Percentiles rank a stretch among this genome's conserved stretches.
Conservation (phyloP, 345 rosid genomes). For the Euphorbia pulcherrima region DNA sequence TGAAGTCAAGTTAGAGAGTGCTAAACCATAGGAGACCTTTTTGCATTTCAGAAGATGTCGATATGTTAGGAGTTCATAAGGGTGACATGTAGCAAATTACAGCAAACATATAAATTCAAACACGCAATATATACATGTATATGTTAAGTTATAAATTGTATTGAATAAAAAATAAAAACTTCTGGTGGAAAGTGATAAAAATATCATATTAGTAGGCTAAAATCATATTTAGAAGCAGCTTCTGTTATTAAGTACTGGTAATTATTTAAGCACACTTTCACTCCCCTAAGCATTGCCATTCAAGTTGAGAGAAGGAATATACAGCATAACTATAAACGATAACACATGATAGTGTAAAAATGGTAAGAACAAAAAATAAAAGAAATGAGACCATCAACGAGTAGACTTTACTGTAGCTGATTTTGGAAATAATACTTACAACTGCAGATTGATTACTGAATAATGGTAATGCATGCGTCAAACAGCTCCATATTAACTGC, state of each 20-base stretch:
- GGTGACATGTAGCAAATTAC: background rate
- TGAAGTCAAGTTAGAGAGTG: background rate
- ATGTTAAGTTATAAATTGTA: no score
- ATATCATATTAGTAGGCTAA: background rate
- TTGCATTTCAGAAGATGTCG: background rate
- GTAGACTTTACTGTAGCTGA: background rate
- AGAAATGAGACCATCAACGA: no score
- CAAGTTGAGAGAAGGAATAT: slow-evolving; percentile 3
- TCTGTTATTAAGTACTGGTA: background rate
- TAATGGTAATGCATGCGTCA: slow-evolving; percentile 69
- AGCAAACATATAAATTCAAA: background rate
- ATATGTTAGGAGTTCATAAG: background rate
- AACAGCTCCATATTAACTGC: slow-evolving; percentile 71
- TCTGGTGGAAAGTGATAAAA: no score
- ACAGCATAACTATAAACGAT: background rate
- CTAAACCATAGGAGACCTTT: background rate
- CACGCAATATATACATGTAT: no score
- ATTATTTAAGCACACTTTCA: background rate
- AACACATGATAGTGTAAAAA: background rate
- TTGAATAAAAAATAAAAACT: no score
- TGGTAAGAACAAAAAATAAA: background rate
- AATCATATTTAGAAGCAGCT: background rate
- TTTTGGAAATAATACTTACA: slow-evolving; percentile 50
- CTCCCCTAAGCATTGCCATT: background rate
- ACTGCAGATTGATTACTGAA: slow-evolving; percentile 61